Percentiles rank a stretch among this genome's conserved stretches.
phyloP scores from a whole-genome alignment of 2,329 filamentous ascomycete species.

The Dactylellina haptotyla region DNA sequence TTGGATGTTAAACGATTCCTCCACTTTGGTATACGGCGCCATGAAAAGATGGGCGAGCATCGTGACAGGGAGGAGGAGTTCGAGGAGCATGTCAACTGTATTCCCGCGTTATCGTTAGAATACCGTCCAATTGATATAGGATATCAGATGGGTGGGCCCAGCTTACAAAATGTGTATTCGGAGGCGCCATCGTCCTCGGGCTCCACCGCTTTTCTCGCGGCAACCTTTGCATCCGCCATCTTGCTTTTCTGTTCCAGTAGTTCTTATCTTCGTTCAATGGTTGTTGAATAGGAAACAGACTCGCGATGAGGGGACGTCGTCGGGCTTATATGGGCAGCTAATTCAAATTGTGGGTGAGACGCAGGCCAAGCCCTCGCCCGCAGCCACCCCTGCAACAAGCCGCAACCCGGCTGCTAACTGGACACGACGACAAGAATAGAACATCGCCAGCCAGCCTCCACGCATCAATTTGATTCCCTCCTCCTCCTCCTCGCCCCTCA shows the following conservation, averaged over 20 bases:
- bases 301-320: neutral
- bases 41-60: constrained; percentile 75
- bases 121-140: neutral
- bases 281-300: neutral
- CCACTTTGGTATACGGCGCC: constrained; percentile 94
- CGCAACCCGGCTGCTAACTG: constrained; percentile 7
- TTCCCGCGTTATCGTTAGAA: neutral
- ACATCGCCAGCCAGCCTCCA: neutral
- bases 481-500: neutral
- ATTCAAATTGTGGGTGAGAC: constrained; percentile 7
- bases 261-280: too few species aligned
- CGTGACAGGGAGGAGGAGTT: constrained; percentile 70
- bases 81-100: constrained; percentile 64
- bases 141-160: too few species aligned
- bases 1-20: constrained; percentile 98
- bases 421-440: constrained; percentile 50
- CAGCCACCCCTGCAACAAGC: constrained; percentile 1
- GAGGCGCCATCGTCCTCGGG: constrained; percentile 13
- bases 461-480: neutral
- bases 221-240: constrained; percentile 31
- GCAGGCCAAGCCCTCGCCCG: constrained; percentile 46
- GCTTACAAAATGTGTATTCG: constrained; percentile 17
- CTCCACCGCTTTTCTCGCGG: constrained; percentile 16
- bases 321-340: too few species aligned
- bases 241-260: neutral